phyloP scores from a whole-genome alignment of 2,329 filamentous ascomycete genomes.

The Diaporthe sp. region DNA sequence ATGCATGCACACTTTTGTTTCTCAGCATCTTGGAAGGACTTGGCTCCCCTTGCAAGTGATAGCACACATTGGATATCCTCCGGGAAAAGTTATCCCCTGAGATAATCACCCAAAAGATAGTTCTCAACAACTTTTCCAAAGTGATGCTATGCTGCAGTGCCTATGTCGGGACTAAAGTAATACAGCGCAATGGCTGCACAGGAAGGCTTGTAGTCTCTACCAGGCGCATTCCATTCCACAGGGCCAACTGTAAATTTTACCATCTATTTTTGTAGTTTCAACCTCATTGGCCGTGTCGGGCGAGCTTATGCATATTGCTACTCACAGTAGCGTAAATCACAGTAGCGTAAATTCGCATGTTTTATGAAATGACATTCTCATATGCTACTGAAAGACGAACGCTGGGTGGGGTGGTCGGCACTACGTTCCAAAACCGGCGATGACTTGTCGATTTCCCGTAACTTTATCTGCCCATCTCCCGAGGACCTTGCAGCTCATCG shows the following conservation, averaged over 20 bases:
- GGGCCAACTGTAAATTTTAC: neutral
- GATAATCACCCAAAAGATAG: too few species aligned
- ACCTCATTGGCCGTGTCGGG: neutral
- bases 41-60: neutral
- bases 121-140: neutral
- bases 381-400: neutral
- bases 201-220: neutral
- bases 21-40: neutral
- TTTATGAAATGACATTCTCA: neutral
- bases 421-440: neutral
- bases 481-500: constrained; percentile 3
- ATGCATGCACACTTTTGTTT: neutral
- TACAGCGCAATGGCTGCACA: neutral
- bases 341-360: neutral
- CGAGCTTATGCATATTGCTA: neutral
- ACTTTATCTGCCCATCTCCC: constrained; percentile 20
- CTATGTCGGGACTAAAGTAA: neutral
- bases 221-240: neutral
- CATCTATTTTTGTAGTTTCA: too few species aligned
- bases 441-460: constrained; percentile 22
- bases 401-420: neutral
- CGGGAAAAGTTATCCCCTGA: too few species aligned
- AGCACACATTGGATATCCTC: too few species aligned
- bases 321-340: neutral
- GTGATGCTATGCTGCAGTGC: neutral